A percentile compares a stretch with the other conserved stretches of the same genome.
Evolutionary conservation across 495 filamentous ascomycete genomes (phyloP).

Genomic region (Terfezia claveryi): DNA sequence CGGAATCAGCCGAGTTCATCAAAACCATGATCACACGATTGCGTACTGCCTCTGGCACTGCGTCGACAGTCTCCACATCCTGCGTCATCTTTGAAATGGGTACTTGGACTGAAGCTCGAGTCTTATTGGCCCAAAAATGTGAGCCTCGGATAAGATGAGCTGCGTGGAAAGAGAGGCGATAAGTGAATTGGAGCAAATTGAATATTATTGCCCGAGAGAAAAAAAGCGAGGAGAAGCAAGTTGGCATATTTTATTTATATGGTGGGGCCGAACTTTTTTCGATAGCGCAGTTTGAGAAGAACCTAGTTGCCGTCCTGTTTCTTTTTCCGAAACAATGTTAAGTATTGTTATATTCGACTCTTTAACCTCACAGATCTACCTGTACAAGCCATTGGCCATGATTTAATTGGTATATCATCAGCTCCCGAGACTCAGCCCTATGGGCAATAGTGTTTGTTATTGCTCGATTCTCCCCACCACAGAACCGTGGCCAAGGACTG

Average conservation of each 20-base stretch:
- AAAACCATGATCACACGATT: not conserved
- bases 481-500: too few species aligned
- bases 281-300: not conserved
- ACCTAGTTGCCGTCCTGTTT: too few species aligned
- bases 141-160: not conserved
- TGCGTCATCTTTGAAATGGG: not conserved
- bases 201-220: not conserved
- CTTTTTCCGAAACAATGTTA: too few species aligned
- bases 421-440: too few species aligned
- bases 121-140: not conserved
- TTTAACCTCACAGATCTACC: too few species aligned
- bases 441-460: too few species aligned
- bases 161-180: not conserved
- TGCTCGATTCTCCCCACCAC: too few species aligned
- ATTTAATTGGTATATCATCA: too few species aligned
- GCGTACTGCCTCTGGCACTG: slow-evolving; percentile 16
- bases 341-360: too few species aligned
- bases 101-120: not conserved
- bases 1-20: not conserved
- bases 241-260: not conserved
- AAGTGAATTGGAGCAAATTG: not conserved
- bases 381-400: too few species aligned
- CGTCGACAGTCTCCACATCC: slow-evolving; percentile 8
- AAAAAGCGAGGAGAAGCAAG: not conserved
- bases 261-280: not conserved